Conservation (phyloP, 148 eudicot species). For the Salicornia ramosissima region DNA sequence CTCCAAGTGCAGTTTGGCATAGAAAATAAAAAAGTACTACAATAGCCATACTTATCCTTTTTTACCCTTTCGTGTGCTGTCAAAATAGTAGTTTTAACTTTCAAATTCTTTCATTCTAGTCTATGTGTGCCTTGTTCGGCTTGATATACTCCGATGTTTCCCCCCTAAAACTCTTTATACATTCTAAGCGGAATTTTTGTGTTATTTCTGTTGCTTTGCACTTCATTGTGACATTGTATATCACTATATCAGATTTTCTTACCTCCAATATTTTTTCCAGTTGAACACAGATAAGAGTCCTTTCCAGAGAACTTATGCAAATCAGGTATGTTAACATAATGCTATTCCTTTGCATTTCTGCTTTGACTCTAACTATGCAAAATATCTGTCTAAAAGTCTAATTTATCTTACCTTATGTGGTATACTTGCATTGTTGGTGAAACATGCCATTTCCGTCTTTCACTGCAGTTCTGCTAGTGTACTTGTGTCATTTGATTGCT, state of each 20-base stretch:
- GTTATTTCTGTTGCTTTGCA: not conserved
- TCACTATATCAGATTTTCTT: not conserved
- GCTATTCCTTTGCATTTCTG: not conserved
- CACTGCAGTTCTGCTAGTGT: not conserved
- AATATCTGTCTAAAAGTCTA: not conserved
- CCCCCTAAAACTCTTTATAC: not conserved
- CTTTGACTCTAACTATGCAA: constrained; percentile 1
- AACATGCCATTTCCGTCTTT: not conserved
- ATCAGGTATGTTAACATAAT: constrained; percentile 41
- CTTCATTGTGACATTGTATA: not conserved
- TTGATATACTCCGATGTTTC: not conserved
- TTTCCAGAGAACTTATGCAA: constrained; percentile 68
- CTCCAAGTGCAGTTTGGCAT: too few relatives aligned
- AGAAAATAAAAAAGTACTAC: too few relatives aligned
- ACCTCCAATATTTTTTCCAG: constrained; percentile 34
- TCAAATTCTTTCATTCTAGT: not conserved
- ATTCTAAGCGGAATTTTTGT: not conserved
- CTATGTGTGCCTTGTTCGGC: not conserved
- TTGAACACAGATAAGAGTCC: constrained; percentile 79
- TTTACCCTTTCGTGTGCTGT: not conserved
- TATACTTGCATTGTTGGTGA: not conserved
- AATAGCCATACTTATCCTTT: too few relatives aligned
- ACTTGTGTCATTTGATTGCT: not conserved
- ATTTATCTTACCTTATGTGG: not conserved
- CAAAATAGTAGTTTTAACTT: not conserved